A percentile compares a stretch with the other conserved stretches of the same genome.
Evolutionary conservation across 495 filamentous ascomycete genomes (phyloP).

Genomic region (Wilcoxina mikolae): DNA sequence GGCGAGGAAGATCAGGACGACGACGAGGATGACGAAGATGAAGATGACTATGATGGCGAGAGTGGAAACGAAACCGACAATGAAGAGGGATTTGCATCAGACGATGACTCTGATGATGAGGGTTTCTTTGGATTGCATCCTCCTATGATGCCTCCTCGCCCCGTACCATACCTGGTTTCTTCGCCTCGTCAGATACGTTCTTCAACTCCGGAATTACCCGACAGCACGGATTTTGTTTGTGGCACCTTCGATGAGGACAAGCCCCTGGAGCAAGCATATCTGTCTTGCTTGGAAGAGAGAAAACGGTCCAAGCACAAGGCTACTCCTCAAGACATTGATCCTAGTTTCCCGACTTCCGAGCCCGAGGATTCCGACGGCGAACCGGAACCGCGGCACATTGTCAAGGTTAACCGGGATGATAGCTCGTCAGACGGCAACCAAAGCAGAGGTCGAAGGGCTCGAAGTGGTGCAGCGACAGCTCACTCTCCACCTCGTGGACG

Average conservation of each 20-base stretch:
- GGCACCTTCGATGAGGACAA: slow-evolving; percentile 93
- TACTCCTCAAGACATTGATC: slow-evolving; percentile 91
- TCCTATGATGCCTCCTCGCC: background rate
- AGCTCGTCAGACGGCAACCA: slow-evolving; percentile 23
- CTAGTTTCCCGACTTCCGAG: slow-evolving; percentile 88
- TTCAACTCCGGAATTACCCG: slow-evolving; percentile 69
- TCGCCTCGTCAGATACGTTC: slow-evolving; percentile 43
- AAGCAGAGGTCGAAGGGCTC: background rate
- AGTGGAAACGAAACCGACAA: slow-evolving; percentile 58
- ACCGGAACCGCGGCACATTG: slow-evolving; percentile 41
- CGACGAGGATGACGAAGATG: slow-evolving; percentile 32
- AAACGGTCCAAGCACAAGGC: slow-evolving; percentile 60
- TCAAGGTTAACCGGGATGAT: slow-evolving; percentile 36
- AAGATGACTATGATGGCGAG: slow-evolving; percentile 34
- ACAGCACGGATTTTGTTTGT: slow-evolving; percentile 96
- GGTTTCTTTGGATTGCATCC: slow-evolving; percentile 27
- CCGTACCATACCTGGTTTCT: slow-evolving; percentile 28
- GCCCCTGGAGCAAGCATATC: slow-evolving; percentile 81
- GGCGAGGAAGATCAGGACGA: slow-evolving; percentile 37
- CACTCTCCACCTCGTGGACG: slow-evolving; percentile 50
- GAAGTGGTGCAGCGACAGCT: slow-evolving; percentile 24
- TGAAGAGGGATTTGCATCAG: slow-evolving; percentile 73
- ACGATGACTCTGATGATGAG: slow-evolving; percentile 46
- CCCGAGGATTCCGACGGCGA: slow-evolving; percentile 64
- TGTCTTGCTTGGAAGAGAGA: slow-evolving; percentile 67